Percentiles rank a stretch among this genome's conserved stretches.
phyloP scores from a whole-genome alignment of 345 rosid species.

The Citrus sinensis region DVS_A1.0 CM039167.1:27366501-27367000 shows the following conservation, averaged over 20 bases:
- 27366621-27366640: background rate
- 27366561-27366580: background rate
- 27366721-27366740: background rate
- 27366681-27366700: background rate
- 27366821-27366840: background rate
- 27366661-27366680: background rate
- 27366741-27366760: background rate
- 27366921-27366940: constrained; percentile 58
- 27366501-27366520: background rate
- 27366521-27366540: background rate
- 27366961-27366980: constrained; percentile 58
- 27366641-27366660: background rate
- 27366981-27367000: constrained; percentile 72
- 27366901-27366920: constrained; percentile 31
- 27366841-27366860: background rate
- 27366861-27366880: background rate
- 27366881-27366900: background rate
- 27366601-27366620: background rate
- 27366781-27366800: constrained; percentile 3
- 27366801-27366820: background rate
- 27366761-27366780: background rate
- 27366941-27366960: constrained; percentile 50
- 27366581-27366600: background rate
- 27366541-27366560: background rate
- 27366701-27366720: background rate